These are phyloP conservation scores for Erodium texanum DNA, from an alignment of 441 rosid genomes.

Conservation along the genomic window DNA sequence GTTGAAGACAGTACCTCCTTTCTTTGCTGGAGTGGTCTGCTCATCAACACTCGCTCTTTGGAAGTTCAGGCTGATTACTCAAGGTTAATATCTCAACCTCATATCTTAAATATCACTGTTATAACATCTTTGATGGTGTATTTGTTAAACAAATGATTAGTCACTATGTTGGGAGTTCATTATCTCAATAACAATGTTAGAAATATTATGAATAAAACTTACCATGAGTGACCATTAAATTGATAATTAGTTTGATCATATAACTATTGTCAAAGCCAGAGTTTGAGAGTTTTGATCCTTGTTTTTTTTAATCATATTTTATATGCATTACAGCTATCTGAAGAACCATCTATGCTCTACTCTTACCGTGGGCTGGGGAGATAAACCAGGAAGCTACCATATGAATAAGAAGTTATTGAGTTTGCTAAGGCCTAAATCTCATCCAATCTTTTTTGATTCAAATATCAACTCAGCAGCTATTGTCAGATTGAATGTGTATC, in stretches of 20 bases:
- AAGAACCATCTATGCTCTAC: constrained; percentile 52
- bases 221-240: too few species aligned
- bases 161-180: neutral
- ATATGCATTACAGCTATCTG: constrained; percentile 46
- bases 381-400: constrained; percentile 30
- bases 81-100: constrained; percentile 30
- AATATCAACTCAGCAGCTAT: constrained; percentile 63
- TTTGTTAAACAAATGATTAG: neutral
- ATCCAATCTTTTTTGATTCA: constrained; percentile 67
- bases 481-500: constrained; percentile 76
- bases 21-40: constrained; percentile 78
- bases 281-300: too few species aligned
- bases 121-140: neutral
- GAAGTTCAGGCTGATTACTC: constrained; percentile 89
- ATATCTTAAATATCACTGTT: neutral
- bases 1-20: constrained; percentile 51
- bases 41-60: constrained; percentile 50
- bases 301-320: too few species aligned
- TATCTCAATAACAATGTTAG: neutral
- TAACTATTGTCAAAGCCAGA: too few species aligned
- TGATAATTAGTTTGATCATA: neutral
- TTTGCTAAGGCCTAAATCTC: constrained; percentile 73
- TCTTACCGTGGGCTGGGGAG: constrained; percentile 57
- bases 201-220: neutral
- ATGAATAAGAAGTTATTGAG: constrained; percentile 38